A percentile compares a stretch with the other conserved stretches of the same genome.
phyloP scores from a whole-genome alignment of 2,329 filamentous ascomycete genomes.

The Aspergillus udagawae region DNA sequence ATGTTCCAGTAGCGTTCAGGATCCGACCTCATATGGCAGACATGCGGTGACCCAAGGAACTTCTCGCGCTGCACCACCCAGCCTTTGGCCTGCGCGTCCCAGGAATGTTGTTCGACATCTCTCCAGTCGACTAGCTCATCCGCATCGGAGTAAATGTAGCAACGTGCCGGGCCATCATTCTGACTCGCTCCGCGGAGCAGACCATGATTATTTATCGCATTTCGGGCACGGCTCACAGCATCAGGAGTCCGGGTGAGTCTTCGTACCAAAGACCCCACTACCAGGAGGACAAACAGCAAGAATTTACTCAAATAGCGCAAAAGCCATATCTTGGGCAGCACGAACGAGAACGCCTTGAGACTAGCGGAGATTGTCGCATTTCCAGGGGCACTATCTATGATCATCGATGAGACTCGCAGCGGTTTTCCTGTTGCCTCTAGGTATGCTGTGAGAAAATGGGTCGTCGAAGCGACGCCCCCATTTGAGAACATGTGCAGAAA shows the following conservation, averaged over 20 bases:
- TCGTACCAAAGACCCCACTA: constrained; percentile 15
- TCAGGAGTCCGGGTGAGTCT: constrained; percentile 18
- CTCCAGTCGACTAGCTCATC: constrained; percentile 35
- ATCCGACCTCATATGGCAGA: constrained; percentile 37
- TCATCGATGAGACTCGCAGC: constrained; percentile 38
- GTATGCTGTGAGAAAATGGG: constrained; percentile 39
- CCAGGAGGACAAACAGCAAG: constrained; percentile 22
- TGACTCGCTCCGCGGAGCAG: constrained; percentile 14
- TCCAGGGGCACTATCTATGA: constrained; percentile 48
- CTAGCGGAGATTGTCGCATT: constrained; percentile 20
- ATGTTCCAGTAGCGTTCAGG: constrained; percentile 39
- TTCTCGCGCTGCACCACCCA: constrained; percentile 33
- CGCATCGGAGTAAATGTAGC: constrained; percentile 39
- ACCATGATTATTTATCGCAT: constrained; percentile 28
- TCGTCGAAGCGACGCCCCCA: constrained; percentile 42
- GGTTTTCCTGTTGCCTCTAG: constrained; percentile 26
- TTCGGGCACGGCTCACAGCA: constrained; percentile 24
- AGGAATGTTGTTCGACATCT: constrained; percentile 37
- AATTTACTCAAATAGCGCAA: constrained; percentile 25
- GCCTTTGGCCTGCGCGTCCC: constrained; percentile 26
- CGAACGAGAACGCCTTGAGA: constrained; percentile 34
- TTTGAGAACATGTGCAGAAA: constrained; percentile 51
- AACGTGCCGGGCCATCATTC: constrained; percentile 18
- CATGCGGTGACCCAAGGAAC: constrained; percentile 37
- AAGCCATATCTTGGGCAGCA: constrained; percentile 30